Conservation (phyloP, 2,329 filamentous ascomycete genomes). For the Cladosporium austrohemisphaericum region DNA sequence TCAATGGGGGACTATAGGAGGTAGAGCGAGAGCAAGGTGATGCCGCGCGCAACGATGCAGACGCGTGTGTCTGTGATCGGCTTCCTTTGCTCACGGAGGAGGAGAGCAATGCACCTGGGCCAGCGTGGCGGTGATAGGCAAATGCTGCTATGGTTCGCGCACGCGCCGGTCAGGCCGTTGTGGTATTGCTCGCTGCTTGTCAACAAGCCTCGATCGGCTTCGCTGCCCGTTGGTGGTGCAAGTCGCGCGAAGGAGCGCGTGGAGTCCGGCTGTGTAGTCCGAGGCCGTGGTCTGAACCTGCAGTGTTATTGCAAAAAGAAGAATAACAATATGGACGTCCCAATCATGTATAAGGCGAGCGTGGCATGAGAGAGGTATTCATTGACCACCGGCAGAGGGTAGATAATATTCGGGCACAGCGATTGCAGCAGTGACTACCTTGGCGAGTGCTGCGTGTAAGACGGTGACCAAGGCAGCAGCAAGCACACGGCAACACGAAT, state of each 20-base stretch:
- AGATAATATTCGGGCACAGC: too few species aligned
- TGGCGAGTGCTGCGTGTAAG: too few species aligned
- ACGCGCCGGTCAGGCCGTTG: constrained; percentile 2
- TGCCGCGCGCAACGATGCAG: background rate
- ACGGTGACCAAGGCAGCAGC: too few species aligned
- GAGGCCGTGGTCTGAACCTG: too few species aligned
- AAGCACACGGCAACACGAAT: too few species aligned
- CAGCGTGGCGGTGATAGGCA: constrained; percentile 1
- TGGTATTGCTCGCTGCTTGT: background rate
- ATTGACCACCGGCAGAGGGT: too few species aligned
- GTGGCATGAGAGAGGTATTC: too few species aligned
- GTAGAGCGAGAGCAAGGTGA: background rate
- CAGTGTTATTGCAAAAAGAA: too few species aligned
- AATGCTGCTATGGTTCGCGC: background rate
- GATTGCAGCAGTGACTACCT: too few species aligned
- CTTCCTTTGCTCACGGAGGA: background rate
- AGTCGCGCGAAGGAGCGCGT: background rate
- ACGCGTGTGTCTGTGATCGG: background rate
- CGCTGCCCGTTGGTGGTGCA: background rate
- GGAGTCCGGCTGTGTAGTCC: too few species aligned
- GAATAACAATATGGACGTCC: too few species aligned
- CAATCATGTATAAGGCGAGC: too few species aligned
- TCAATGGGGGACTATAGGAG: background rate
- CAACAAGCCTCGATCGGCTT: background rate
- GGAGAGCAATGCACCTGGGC: background rate